These are phyloP conservation scores for Asterionellopsis glacialis DNA, from an alignment of 108 stramenopile genomes.

Conservation along the genomic window DNA sequence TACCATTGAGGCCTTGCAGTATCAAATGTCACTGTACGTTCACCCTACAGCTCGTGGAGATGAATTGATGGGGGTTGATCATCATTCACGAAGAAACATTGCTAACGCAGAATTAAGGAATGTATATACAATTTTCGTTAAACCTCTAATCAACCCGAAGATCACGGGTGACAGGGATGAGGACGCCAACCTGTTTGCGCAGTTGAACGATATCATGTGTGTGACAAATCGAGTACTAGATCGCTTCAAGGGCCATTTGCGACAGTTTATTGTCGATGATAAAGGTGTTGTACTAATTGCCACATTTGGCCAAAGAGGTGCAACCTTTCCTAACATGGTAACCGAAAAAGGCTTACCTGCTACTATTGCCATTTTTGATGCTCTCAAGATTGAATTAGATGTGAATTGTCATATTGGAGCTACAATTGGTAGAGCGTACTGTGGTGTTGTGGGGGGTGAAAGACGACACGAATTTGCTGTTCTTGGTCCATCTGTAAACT, in stretches of 20 bases:
- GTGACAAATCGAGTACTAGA: slow-evolving; percentile 17
- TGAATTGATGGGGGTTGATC: not conserved
- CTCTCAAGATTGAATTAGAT: slow-evolving; percentile 48
- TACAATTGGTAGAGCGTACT: slow-evolving; percentile 69
- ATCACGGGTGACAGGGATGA: slow-evolving; percentile 11
- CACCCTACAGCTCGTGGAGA: not conserved
- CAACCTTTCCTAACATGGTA: slow-evolving; percentile 73
- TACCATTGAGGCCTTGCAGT: too few relatives aligned
- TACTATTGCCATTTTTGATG: slow-evolving; percentile 48
- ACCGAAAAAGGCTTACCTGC: slow-evolving; percentile 56
- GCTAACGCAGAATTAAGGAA: slow-evolving; percentile 34
- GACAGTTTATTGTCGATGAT: slow-evolving; percentile 52
- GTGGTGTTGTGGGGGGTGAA: slow-evolving; percentile 70
- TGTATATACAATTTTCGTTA: slow-evolving; percentile 32
- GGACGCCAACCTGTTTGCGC: slow-evolving; percentile 10
- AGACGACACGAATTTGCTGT: slow-evolving; percentile 66
- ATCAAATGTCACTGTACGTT: not conserved
- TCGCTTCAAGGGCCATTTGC: slow-evolving; percentile 35
- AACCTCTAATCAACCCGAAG: slow-evolving; percentile 15
- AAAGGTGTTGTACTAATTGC: slow-evolving; percentile 65
- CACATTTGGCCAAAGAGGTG: slow-evolving; percentile 71
- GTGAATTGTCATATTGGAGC: slow-evolving; percentile 49
- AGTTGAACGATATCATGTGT: slow-evolving; percentile 22
- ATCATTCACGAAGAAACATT: not conserved
- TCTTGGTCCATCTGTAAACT: slow-evolving; percentile 68